Evolutionary conservation across 148 eudicot genomes (phyloP).

Genomic region (Polygonum aviculare): DNA sequence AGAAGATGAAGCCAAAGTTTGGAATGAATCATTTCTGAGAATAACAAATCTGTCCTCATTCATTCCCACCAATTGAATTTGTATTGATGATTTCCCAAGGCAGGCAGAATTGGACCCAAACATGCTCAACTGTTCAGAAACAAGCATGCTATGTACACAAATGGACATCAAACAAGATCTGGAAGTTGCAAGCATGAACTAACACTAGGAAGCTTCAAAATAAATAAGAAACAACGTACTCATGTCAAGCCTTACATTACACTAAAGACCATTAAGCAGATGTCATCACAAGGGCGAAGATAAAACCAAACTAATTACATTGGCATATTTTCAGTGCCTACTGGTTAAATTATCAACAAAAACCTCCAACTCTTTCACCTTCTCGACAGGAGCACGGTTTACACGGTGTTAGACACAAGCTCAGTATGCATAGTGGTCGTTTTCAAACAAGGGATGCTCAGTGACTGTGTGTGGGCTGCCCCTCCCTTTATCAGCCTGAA

Average conservation of each 20-base stretch:
- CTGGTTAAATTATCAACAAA: constrained; percentile 7
- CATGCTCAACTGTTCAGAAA: background rate
- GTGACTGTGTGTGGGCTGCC: background rate
- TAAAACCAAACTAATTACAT: background rate
- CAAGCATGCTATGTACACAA: too few species aligned
- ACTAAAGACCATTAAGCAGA: background rate
- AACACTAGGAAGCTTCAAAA: background rate
- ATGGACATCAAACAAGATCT: background rate
- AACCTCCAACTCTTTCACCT: background rate
- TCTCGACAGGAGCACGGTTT: background rate
- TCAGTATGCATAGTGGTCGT: background rate
- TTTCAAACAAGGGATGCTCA: background rate
- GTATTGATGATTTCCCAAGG: too few species aligned
- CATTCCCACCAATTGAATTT: too few species aligned
- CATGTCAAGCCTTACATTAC: background rate
- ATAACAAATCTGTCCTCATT: too few species aligned
- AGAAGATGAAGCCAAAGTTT: too few species aligned
- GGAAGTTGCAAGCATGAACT: background rate
- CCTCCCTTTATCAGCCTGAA: constrained; percentile 2
- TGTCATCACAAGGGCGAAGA: background rate
- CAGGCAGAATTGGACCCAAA: background rate
- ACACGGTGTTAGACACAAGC: background rate
- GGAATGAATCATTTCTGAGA: too few species aligned
- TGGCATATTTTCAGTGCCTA: background rate
- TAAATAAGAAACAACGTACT: background rate